phyloP scores from a whole-genome alignment of 768 basidiomycete species.

The Nevesoporus exiguus region DNA sequence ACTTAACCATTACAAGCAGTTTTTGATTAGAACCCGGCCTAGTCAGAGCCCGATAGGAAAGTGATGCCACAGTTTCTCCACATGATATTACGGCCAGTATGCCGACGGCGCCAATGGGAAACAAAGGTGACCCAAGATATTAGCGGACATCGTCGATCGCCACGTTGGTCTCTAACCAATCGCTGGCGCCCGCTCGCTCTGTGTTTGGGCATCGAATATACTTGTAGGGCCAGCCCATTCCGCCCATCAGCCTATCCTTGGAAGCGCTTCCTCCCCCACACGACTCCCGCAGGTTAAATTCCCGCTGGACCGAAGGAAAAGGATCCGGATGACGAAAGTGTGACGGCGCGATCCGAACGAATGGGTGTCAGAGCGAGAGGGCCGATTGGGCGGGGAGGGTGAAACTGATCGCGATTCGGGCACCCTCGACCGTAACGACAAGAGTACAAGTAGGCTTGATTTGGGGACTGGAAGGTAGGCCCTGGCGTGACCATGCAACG shows the following conservation, averaged over 20 bases:
- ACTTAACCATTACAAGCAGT: too few relatives aligned
- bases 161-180: too few relatives aligned
- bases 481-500: too few relatives aligned
- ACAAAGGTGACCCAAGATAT: too few relatives aligned
- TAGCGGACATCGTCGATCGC: too few relatives aligned
- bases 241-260: not conserved
- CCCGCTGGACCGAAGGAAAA: not conserved
- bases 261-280: not conserved
- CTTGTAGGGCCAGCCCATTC: not conserved
- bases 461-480: not conserved
- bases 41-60: too few relatives aligned
- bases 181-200: too few relatives aligned
- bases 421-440: not conserved
- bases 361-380: not conserved
- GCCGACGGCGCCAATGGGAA: too few relatives aligned
- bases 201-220: not conserved
- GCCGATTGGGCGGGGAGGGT: too few relatives aligned
- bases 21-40: too few relatives aligned
- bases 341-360: not conserved
- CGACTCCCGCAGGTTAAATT: not conserved
- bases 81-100: too few relatives aligned
- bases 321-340: not conserved
- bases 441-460: not conserved
- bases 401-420: not conserved
- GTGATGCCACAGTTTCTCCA: too few relatives aligned